phyloP scores from a whole-genome alignment of 768 basidiomycete genomes.

The Collybiopsis luxurians region DNA sequence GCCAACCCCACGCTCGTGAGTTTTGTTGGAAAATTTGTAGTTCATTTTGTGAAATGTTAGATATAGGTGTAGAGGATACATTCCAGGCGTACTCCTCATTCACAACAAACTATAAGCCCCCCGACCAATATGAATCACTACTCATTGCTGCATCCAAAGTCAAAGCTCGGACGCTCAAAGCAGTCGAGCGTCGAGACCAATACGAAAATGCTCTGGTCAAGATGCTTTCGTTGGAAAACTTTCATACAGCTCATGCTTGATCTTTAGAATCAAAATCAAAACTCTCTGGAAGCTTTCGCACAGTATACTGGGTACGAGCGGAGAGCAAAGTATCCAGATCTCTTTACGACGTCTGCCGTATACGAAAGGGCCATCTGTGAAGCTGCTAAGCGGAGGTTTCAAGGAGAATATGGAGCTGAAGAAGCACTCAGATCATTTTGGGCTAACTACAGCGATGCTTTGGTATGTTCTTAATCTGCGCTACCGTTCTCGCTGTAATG shows the following conservation, averaged over 20 bases:
- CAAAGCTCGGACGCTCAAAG: conserved; percentile 55
- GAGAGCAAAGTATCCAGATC: conserved; percentile 55
- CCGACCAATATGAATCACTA: conserved; percentile 72
- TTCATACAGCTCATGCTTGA: background rate
- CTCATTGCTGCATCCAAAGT: conserved; percentile 78
- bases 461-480: conserved; percentile 42
- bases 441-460: conserved; percentile 66
- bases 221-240: background rate
- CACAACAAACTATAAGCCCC: conserved; percentile 73
- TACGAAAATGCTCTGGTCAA: conserved; percentile 62
- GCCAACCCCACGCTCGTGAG: conserved; percentile 73
- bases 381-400: conserved; percentile 57
- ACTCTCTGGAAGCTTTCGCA: conserved; percentile 58
- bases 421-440: conserved; percentile 64
- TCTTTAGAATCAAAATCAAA: conserved; percentile 30
- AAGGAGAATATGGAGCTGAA: conserved; percentile 54
- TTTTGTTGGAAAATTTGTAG: conserved; percentile 13
- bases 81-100: conserved; percentile 87
- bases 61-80: conserved; percentile 75
- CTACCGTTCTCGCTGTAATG: background rate
- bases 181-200: conserved; percentile 61
- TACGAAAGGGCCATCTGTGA: conserved; percentile 78
- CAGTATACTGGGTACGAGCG: conserved; percentile 65
- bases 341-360: conserved; percentile 51
- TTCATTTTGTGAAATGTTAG: background rate